phyloP scores from a whole-genome alignment of 1,284 basidiomycete species.

The Lentinus polychrous region DNA sequence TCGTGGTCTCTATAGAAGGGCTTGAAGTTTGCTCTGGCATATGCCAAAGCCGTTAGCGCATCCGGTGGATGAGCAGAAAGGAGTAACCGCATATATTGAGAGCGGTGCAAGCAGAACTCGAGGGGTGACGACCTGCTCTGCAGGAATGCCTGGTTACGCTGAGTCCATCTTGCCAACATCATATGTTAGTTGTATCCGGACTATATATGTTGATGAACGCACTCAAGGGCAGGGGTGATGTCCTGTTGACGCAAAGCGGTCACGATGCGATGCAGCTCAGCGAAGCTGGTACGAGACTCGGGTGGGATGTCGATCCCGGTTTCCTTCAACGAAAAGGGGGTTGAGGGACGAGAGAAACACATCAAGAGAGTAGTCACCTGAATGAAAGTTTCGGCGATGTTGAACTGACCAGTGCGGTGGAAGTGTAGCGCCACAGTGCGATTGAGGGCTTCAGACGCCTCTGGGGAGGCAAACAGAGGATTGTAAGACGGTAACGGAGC shows the following conservation, averaged over 20 bases:
- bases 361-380: conserved; percentile 36
- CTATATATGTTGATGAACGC: conserved; percentile 21
- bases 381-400: conserved; percentile 66
- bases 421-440: conserved; percentile 72
- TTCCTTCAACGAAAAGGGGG: conserved; percentile 43
- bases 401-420: conserved; percentile 73
- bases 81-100: conserved; percentile 74
- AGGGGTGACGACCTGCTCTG: conserved; percentile 66
- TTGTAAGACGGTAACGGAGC: conserved; percentile 59
- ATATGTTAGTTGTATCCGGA: conserved; percentile 6
- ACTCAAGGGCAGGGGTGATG: conserved; percentile 71
- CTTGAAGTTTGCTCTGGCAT: conserved; percentile 65
- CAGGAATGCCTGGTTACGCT: conserved; percentile 59
- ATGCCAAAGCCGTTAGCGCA: conserved; percentile 56
- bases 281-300: conserved; percentile 54
- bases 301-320: conserved; percentile 54
- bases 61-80: conserved; percentile 50
- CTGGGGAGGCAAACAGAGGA: conserved; percentile 59
- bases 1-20: conserved; percentile 62
- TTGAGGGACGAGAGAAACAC: neutral
- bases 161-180: conserved; percentile 62
- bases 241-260: conserved; percentile 60
- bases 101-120: conserved; percentile 83
- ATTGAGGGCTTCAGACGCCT: conserved; percentile 61
- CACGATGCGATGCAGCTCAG: conserved; percentile 71